A percentile compares a stretch with the other conserved stretches of the same genome.
phyloP scores from a whole-genome alignment of 345 rosid genomes.

The Triadica sebifera region DNA sequence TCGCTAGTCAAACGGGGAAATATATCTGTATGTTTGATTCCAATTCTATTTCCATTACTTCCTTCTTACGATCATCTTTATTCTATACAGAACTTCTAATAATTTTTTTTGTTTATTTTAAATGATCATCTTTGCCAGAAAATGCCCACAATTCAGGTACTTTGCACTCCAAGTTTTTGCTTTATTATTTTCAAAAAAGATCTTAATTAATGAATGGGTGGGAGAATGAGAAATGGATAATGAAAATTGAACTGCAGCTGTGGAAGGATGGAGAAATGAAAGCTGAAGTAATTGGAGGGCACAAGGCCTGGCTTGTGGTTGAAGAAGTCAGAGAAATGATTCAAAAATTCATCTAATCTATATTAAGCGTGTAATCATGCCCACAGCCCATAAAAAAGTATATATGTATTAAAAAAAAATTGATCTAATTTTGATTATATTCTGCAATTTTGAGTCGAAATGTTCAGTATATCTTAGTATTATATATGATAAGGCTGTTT shows the following conservation, averaged over 20 bases:
- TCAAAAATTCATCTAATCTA: conserved; percentile 42
- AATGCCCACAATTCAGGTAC: conserved; percentile 96
- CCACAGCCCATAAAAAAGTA: neutral
- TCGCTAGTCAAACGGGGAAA: conserved; percentile 76
- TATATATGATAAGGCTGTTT: too few relatives aligned
- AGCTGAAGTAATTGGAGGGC: conserved; percentile 92
- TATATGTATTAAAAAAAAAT: too few relatives aligned
- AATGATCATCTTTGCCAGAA: conserved; percentile 36
- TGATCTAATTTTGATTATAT: neutral
- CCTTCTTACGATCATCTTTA: neutral
- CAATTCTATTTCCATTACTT: too few relatives aligned
- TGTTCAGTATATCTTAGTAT: too few relatives aligned
- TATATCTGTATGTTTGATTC: too few relatives aligned
- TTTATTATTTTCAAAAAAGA: too few relatives aligned
- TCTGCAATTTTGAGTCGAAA: neutral
- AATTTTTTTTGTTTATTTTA: too few relatives aligned
- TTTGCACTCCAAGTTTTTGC: neutral
- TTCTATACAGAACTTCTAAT: too few relatives aligned
- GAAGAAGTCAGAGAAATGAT: conserved; percentile 85
- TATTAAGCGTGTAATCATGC: conserved; percentile 1
- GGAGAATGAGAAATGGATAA: too few relatives aligned
- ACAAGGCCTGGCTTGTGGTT: conserved; percentile 88
- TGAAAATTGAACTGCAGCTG: conserved; percentile 33
- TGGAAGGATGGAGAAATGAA: conserved; percentile 93
- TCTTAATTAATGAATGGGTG: too few relatives aligned